These are phyloP conservation scores for Dryadomyces quercivorus DNA, from an alignment of 2,329 filamentous ascomycete species.

Conservation along the genomic window DNA sequence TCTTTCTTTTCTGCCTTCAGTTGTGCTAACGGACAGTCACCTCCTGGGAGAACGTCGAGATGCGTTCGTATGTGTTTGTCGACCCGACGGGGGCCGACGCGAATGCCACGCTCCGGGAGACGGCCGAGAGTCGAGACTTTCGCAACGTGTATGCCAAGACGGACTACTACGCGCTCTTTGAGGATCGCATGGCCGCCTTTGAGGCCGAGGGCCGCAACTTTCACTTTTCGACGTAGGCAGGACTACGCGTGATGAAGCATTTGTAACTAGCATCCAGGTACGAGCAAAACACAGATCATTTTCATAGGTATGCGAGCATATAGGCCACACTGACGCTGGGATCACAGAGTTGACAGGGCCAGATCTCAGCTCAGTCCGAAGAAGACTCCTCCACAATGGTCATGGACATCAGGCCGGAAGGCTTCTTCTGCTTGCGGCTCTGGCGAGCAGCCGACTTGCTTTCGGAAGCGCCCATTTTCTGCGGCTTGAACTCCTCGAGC, in stretches of 20 bases:
- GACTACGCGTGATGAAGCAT: background rate
- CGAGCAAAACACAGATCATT: background rate
- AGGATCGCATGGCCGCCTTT: conserved; percentile 1
- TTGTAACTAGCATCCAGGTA: background rate
- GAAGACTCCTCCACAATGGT: conserved; percentile 2
- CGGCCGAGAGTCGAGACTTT: conserved; percentile 27
- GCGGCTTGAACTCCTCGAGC: conserved; percentile 11
- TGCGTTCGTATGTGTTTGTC: conserved; percentile 53
- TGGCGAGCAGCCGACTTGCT: background rate
- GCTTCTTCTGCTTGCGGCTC: background rate
- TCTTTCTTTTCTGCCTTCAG: background rate
- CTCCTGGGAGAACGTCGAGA: conserved; percentile 64
- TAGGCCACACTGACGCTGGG: background rate
- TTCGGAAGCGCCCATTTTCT: background rate
- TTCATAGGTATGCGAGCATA: background rate
- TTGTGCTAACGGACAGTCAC: conserved; percentile 32
- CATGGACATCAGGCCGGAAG: background rate
- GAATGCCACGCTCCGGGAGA: conserved; percentile 35
- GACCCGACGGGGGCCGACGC: conserved; percentile 35
- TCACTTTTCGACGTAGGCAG: background rate
- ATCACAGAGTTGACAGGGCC: background rate
- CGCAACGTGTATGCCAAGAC: conserved; percentile 30
- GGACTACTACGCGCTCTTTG: conserved; percentile 19
- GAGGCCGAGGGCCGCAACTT: background rate
- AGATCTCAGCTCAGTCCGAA: background rate